phyloP scores from a whole-genome alignment of 768 basidiomycete genomes.

The Epithele typhae region DNA sequence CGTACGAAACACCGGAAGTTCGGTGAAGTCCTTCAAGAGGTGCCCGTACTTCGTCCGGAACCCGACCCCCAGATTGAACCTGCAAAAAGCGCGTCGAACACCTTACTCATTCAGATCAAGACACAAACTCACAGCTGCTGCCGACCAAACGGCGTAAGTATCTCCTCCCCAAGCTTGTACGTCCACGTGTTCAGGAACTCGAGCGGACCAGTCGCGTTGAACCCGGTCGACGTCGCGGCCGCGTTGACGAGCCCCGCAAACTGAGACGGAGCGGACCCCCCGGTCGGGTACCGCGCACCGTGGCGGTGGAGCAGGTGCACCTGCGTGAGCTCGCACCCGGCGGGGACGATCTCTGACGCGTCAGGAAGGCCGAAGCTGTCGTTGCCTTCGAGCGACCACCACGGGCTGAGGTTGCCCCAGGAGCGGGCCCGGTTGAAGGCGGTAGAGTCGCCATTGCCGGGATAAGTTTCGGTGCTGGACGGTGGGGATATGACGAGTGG shows the following conservation, averaged over 20 bases:
- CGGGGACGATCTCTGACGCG: slow-evolving; percentile 42
- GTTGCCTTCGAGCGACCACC: slow-evolving; percentile 39
- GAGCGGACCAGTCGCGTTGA: slow-evolving; percentile 33
- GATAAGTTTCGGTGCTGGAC: slow-evolving; percentile 27
- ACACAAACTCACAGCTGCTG: slow-evolving; percentile 30
- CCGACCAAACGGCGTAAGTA: slow-evolving; percentile 45
- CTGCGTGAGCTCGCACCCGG: slow-evolving; percentile 42
- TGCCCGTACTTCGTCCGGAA: slow-evolving; percentile 45
- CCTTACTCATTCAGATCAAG: background rate
- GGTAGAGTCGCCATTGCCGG: slow-evolving; percentile 19
- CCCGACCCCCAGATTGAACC: slow-evolving; percentile 37
- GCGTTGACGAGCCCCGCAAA: slow-evolving; percentile 25
- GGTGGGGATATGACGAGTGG: slow-evolving; percentile 35
- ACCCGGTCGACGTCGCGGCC: slow-evolving; percentile 23
- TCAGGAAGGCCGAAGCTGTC: slow-evolving; percentile 42
- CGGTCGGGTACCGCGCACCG: slow-evolving; percentile 41
- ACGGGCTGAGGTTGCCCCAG: slow-evolving; percentile 48
- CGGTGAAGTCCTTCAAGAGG: slow-evolving; percentile 36
- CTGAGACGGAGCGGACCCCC: slow-evolving; percentile 20
- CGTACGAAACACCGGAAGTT: slow-evolving; percentile 48
- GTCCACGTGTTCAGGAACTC: slow-evolving; percentile 43
- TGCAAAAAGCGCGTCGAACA: background rate
- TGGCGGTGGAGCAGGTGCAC: slow-evolving; percentile 40
- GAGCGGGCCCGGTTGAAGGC: slow-evolving; percentile 42
- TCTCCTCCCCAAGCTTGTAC: slow-evolving; percentile 41